Conservation (phyloP, 768 basidiomycete species). For the Suillus placidus region DNA sequence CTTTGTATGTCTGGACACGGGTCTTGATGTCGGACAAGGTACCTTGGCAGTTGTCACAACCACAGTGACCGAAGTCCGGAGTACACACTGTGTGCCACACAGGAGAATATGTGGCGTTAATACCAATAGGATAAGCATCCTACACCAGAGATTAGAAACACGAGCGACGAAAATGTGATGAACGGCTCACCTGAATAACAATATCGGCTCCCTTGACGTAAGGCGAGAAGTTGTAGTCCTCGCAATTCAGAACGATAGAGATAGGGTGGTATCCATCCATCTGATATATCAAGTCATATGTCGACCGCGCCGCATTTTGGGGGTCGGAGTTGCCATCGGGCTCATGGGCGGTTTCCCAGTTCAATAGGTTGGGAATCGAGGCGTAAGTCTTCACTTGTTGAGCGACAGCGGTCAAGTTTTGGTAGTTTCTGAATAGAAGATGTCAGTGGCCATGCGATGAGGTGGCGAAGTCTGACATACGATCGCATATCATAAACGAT, state of each 20-base stretch:
- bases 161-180: conserved; percentile 31
- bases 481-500: conserved; percentile 81
- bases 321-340: conserved; percentile 72
- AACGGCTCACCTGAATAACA: conserved; percentile 63
- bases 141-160: conserved; percentile 6
- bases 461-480: conserved; percentile 30
- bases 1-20: conserved; percentile 65
- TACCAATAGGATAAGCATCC: conserved; percentile 40
- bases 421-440: conserved; percentile 47
- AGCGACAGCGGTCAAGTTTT: conserved; percentile 60
- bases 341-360: conserved; percentile 77
- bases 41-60: conserved; percentile 70
- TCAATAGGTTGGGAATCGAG: conserved; percentile 64
- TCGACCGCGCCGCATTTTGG: conserved; percentile 50
- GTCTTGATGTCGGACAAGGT: conserved; percentile 62
- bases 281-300: conserved; percentile 50
- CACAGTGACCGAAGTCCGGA: conserved; percentile 69
- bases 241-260: conserved; percentile 56
- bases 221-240: conserved; percentile 61
- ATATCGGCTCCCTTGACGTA: conserved; percentile 70
- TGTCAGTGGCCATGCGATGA: not conserved
- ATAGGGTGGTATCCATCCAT: conserved; percentile 63
- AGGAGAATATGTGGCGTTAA: conserved; percentile 64
- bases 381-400: conserved; percentile 68
- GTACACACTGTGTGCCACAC: conserved; percentile 66